phyloP scores from a whole-genome alignment of 805 yeast species.

The Lipomyces oligophaga region DNA sequence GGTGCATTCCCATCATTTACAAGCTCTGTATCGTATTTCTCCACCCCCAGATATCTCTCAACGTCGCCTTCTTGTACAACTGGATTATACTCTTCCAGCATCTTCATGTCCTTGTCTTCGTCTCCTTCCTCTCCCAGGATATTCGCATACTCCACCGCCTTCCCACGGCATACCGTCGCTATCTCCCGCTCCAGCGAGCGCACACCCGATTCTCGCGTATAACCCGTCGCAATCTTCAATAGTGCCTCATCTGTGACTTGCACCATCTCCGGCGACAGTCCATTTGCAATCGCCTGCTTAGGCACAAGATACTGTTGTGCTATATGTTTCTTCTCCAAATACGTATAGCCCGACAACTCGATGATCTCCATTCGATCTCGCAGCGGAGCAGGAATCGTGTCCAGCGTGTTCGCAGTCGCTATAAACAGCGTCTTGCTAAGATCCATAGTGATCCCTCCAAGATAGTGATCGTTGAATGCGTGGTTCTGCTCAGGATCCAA shows the following conservation, averaged over 20 bases:
- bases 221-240: conserved; percentile 58
- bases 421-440: conserved; percentile 74
- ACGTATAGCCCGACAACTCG: conserved; percentile 73
- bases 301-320: conserved; percentile 68
- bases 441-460: conserved; percentile 75
- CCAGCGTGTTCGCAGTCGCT: conserved; percentile 80
- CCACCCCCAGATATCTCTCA: conserved; percentile 66
- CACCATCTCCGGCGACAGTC: conserved; percentile 49
- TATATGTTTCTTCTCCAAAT: conserved; percentile 69
- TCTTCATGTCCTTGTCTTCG: neutral
- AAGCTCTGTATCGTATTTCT: conserved; percentile 46
- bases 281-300: conserved; percentile 66
- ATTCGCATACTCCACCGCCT: conserved; percentile 66
- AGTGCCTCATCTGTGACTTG: conserved; percentile 52
- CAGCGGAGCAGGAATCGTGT: conserved; percentile 68
- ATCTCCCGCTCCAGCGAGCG: conserved; percentile 71
- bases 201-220: conserved; percentile 85
- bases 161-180: conserved; percentile 73
- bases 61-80: conserved; percentile 53
- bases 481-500: conserved; percentile 86
- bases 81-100: conserved; percentile 39
- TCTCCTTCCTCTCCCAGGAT: conserved; percentile 32
- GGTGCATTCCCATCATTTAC: conserved; percentile 44
- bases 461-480: conserved; percentile 72
- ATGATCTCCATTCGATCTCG: conserved; percentile 82